phyloP scores from a whole-genome alignment of 1,139 yeast species.

The Ogataea hybrid region DNA sequence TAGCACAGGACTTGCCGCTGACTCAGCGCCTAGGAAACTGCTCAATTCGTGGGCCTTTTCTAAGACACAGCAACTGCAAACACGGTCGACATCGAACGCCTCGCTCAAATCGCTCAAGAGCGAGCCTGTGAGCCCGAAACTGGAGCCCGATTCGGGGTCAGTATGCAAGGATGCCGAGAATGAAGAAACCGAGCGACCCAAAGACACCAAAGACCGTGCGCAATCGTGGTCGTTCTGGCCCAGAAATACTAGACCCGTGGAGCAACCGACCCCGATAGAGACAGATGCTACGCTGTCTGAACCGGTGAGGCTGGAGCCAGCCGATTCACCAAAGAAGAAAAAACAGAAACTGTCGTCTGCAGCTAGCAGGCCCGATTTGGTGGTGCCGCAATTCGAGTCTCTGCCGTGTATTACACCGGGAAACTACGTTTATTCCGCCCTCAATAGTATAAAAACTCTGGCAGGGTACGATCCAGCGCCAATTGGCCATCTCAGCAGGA shows the following conservation, averaged over 20 bases:
- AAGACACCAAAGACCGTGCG: conserved; percentile 12
- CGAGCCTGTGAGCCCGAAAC: background rate
- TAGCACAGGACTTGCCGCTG: background rate
- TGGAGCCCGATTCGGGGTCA: conserved; percentile 3
- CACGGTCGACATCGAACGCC: background rate
- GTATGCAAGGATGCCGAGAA: conserved; percentile 12
- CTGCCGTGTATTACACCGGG: conserved; percentile 29
- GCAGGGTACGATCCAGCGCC: conserved; percentile 16
- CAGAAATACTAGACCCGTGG: conserved; percentile 1
- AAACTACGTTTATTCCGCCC: conserved; percentile 14
- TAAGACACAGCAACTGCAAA: conserved; percentile 7
- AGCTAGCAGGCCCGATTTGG: conserved; percentile 26
- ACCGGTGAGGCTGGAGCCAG: conserved; percentile 16
- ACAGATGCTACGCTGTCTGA: conserved; percentile 28
- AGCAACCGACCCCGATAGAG: background rate
- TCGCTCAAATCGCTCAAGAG: conserved; percentile 1
- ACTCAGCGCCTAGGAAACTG: conserved; percentile 8
- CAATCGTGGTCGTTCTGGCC: conserved; percentile 31
- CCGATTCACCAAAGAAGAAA: conserved; percentile 7
- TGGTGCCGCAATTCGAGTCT: conserved; percentile 35
- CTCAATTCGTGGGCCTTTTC: conserved; percentile 30
- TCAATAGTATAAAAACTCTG: conserved; percentile 16
- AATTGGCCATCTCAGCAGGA: conserved; percentile 32
- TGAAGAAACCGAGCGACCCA: conserved; percentile 9
- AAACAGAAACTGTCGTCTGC: conserved; percentile 8